Conservation (phyloP, 106 monocot genomes). For the Allium fistulosum region DNA sequence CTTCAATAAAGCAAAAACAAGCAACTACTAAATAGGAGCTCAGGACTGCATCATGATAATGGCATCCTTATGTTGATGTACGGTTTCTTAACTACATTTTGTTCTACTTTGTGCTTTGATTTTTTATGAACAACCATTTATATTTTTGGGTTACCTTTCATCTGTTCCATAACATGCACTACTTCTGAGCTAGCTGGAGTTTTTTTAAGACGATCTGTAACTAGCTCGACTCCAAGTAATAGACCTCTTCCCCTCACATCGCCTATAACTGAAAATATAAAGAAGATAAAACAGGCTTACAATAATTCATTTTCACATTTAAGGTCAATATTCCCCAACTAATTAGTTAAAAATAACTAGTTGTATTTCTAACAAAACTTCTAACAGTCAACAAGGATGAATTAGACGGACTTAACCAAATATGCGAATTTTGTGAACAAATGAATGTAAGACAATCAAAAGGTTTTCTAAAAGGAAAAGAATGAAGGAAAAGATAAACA, state of each 20-base stretch:
- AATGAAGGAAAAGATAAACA: constrained; percentile 1
- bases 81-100: not conserved
- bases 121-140: not conserved
- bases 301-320: not conserved
- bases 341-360: not conserved
- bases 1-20: not conserved
- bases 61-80: not conserved
- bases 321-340: not conserved
- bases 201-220: constrained; percentile 55
- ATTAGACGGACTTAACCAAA: not conserved
- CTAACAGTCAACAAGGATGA: not conserved
- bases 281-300: not conserved
- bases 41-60: not conserved
- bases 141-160: constrained; percentile 58
- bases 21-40: not conserved
- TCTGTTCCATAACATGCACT: constrained; percentile 61
- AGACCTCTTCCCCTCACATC: constrained; percentile 91
- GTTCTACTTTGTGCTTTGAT: not conserved
- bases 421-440: not conserved
- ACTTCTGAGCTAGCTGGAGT: constrained; percentile 83
- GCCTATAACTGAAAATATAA: constrained; percentile 59
- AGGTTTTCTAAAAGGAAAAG: not conserved
- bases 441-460: not conserved
- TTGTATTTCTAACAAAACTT: not conserved
- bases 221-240: constrained; percentile 90